Evolutionary conservation across 2,329 filamentous ascomycete species (phyloP), one percentile per base, ranked within the genome.

Genomic region (Cladosporium sp.): DNA sequence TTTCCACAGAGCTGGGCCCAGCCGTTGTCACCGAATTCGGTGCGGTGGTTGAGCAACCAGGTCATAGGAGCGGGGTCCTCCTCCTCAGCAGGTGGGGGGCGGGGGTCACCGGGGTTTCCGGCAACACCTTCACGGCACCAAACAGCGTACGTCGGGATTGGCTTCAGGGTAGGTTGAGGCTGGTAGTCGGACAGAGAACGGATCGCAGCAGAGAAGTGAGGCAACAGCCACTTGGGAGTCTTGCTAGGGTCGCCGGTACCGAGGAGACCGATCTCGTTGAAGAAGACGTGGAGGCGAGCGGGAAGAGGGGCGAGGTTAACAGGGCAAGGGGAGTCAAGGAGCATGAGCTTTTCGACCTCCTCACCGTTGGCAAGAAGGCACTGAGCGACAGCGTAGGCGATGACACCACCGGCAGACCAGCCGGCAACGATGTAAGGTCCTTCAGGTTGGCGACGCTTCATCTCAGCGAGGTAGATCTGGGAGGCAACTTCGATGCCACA

Each of bases 91-190:
- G 84, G 68, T 76, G 84, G 59, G 73, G 84, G 83, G 38, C 80
- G 75, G 35, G 83, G 83, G 64, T 86, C 83, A 42, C 77, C 76
- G 5, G 83, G 80, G 49, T 78, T 72, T 55, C 83, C 78, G 71
- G 84, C 87, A 3, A 89, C 83, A 54, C 85, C 85, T 52, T 89
- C 84, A 55, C 82, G 79, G 61, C 83, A 86, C 82, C 84, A 89
- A 58, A 89, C 80, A 33, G 80, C 74, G 55, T 78, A 79, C 3
- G 83, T 80, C 18, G 78, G 77, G 33, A 85, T 83, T 33, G 78
- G 79, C 40, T 75, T 72, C 30, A 83, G 73, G 62, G 86, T 81
- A 3, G 80, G 80, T 58, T 77, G 75, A 6, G 84, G 81, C 11
- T 82, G 78, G 68, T 89, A 89, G 62, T 79, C 81, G 59, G 82